Conservation (phyloP, 371 early-diverging fungal genomes). For the Thermomucor indicae-seudaticae region DNA sequence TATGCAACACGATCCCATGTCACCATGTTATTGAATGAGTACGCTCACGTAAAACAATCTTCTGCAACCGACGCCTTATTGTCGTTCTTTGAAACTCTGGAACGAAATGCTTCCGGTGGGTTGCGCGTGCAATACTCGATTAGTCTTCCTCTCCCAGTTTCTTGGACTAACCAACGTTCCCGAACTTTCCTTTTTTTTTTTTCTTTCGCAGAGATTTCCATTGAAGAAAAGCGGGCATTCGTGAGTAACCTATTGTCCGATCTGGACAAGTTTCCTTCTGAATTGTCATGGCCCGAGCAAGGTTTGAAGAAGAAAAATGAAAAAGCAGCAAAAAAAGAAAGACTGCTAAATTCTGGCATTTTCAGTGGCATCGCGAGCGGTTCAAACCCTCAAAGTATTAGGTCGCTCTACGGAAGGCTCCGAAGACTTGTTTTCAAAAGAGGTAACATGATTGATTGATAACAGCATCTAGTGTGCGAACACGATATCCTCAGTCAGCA, state of each 20-base stretch:
- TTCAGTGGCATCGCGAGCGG: neutral
- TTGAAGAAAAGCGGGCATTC: neutral
- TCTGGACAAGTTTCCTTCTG: neutral
- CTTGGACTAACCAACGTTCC: neutral
- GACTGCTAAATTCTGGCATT: neutral
- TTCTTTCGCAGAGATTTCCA: neutral
- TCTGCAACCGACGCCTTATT: neutral
- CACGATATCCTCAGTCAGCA: neutral
- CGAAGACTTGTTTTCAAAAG: constrained; percentile 5
- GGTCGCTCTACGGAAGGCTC: constrained; percentile 1
- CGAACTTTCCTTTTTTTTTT: too few species aligned
- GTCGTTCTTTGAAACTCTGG: neutral
- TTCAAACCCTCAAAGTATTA: constrained; percentile 7
- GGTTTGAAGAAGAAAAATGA: neutral
- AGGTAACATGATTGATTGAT: neutral
- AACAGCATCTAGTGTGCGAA: neutral
- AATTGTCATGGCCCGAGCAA: too few species aligned
- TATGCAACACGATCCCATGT: too few species aligned
- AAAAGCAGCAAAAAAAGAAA: neutral
- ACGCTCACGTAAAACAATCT: neutral
- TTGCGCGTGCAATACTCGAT: neutral
- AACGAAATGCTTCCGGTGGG: constrained; percentile 1
- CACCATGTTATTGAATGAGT: constrained; percentile 2
- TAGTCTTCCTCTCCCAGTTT: neutral
- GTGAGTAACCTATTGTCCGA: neutral